These are phyloP conservation scores for Decorospora gaudefroyi DNA, from an alignment of 2,329 filamentous ascomycete species.

Conservation along the genomic window DNA sequence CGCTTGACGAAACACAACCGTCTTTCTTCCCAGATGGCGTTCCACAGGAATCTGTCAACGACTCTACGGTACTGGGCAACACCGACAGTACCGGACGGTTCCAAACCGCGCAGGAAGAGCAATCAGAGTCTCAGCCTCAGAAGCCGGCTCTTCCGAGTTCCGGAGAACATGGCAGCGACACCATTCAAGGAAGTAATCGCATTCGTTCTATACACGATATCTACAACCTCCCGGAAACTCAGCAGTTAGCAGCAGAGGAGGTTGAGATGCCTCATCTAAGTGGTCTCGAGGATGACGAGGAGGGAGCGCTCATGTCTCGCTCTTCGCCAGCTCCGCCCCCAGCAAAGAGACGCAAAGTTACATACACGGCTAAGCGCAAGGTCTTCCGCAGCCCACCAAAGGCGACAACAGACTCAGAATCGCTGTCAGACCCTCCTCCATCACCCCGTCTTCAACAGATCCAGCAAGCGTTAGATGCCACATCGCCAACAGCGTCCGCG, in stretches of 20 bases:
- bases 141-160: conserved; percentile 15
- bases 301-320: conserved; percentile 33
- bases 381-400: conserved; percentile 26
- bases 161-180: conserved; percentile 23
- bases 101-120: conserved; percentile 48
- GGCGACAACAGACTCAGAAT: conserved; percentile 15
- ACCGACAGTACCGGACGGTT: conserved; percentile 32
- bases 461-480: conserved; percentile 28
- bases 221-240: conserved; percentile 42
- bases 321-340: conserved; percentile 32
- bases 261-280: conserved; percentile 43
- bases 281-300: conserved; percentile 41
- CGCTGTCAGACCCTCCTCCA: conserved; percentile 15
- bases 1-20: conserved; percentile 43
- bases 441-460: conserved; percentile 22
- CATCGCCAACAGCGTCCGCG: conserved; percentile 26
- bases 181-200: conserved; percentile 11
- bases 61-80: conserved; percentile 4
- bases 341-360: conserved; percentile 41
- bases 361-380: conserved; percentile 29
- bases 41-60: neutral
- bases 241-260: conserved; percentile 37
- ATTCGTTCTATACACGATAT: conserved; percentile 46
- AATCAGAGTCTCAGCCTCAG: conserved; percentile 32
- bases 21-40: conserved; percentile 23